These are phyloP conservation scores for Sambucus nigra DNA, from an alignment of 129 eudicot genomes.

Conservation along the genomic window DNA sequence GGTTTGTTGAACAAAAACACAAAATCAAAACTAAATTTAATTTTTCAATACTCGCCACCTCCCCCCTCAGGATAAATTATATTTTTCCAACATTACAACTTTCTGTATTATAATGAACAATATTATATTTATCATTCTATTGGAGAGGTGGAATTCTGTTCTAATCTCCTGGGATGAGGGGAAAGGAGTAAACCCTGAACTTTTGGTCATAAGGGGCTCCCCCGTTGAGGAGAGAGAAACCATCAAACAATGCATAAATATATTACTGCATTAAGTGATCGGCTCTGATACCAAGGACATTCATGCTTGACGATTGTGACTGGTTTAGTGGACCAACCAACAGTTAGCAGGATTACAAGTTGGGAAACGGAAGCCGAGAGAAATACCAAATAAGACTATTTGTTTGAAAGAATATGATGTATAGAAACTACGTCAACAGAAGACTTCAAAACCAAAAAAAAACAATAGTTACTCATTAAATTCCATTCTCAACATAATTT, in stretches of 20 bases:
- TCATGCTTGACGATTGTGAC: neutral
- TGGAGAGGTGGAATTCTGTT: neutral
- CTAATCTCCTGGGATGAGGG: neutral
- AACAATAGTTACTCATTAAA: no score
- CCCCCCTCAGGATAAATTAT: no score
- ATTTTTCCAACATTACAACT: no score
- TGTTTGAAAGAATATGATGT: no score
- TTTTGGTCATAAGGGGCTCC: neutral
- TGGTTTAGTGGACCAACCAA: neutral
- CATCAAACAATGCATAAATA: neutral
- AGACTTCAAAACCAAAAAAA: no score
- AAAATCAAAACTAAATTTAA: no score
- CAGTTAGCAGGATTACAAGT: neutral
- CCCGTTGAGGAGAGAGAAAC: neutral
- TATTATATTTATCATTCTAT: no score
- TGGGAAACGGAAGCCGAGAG: neutral
- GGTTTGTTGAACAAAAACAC: no score
- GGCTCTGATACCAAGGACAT: neutral
- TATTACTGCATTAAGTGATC: neutral
- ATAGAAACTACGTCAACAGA: no score
- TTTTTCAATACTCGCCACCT: no score
- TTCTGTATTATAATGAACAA: no score
- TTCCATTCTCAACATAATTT: no score
- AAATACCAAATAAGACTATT: neutral
- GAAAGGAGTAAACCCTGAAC: neutral